Evolutionary conservation across 495 filamentous ascomycete genomes (phyloP).

Genomic region (Cryomyces minteri): DNA sequence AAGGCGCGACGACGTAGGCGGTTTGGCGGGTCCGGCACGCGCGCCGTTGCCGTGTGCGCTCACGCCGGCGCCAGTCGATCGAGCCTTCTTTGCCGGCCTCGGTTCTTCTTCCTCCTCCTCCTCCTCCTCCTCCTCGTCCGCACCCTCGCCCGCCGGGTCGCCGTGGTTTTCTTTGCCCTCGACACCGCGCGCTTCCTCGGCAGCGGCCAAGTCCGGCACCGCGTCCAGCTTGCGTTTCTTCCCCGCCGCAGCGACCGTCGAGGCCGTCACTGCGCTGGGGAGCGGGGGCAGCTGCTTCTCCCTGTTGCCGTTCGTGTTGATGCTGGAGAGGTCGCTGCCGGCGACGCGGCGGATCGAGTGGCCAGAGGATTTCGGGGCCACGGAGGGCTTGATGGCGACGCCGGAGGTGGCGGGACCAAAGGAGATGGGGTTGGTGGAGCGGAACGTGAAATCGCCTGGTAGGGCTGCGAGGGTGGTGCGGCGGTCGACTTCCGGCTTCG

Average conservation of each 20-base stretch:
- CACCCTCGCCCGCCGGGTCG: neutral
- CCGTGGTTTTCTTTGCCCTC: constrained; percentile 9
- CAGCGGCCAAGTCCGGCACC: neutral
- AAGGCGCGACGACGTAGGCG: constrained; percentile 1
- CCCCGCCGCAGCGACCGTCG: neutral
- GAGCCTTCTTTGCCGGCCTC: constrained; percentile 17
- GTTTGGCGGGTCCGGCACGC: neutral
- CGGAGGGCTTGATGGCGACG: neutral
- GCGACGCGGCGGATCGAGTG: too few species aligned
- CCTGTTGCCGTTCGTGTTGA: constrained; percentile 3
- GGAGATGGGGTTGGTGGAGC: constrained; percentile 12
- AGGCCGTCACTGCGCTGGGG: neutral
- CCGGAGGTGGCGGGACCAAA: constrained; percentile 10
- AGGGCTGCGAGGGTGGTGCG: constrained; percentile 1
- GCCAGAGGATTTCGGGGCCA: too few species aligned
- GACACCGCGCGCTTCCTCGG: neutral
- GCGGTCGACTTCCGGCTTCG: neutral
- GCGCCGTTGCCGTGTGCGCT: neutral
- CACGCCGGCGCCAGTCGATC: neutral
- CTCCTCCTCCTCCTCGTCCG: constrained; percentile 3
- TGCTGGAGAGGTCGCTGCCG: too few species aligned
- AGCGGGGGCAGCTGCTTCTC: neutral
- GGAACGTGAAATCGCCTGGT: constrained; percentile 21
- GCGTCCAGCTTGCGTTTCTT: constrained; percentile 18
- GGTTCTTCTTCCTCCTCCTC: constrained; percentile 9